phyloP scores from a whole-genome alignment of 2,329 filamentous ascomycete genomes.

The Cercospora sp. region DNA sequence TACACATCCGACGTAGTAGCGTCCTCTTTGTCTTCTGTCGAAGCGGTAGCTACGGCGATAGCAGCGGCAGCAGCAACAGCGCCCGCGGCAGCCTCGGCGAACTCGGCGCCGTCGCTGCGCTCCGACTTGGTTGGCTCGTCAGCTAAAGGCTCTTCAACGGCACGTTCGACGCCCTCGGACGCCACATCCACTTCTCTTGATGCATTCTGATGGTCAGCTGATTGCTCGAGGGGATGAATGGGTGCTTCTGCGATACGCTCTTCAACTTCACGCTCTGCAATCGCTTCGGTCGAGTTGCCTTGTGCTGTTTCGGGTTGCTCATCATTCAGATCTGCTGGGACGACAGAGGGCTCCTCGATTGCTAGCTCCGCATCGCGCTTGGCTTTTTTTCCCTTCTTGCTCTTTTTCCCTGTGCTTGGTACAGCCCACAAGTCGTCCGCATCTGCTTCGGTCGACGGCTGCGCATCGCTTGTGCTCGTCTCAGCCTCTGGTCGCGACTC shows the following conservation, averaged over 20 bases:
- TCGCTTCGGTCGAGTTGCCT: neutral
- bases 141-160: neutral
- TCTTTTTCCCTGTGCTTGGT: conserved; percentile 32
- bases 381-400: conserved; percentile 26
- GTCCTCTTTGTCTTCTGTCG: neutral
- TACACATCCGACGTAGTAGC: conserved; percentile 20
- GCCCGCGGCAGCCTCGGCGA: conserved; percentile 16
- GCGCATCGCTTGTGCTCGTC: neutral
- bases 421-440: conserved; percentile 7
- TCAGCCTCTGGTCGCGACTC: conserved; percentile 3
- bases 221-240: neutral
- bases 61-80: conserved; percentile 14
- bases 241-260: neutral
- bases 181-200: neutral
- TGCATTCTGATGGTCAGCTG: neutral
- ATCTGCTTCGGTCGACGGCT: neutral
- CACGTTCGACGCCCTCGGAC: neutral
- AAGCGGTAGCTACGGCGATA: conserved; percentile 1
- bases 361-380: conserved; percentile 8
- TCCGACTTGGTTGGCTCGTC: neutral
- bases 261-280: neutral
- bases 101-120: neutral
- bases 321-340: neutral
- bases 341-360: neutral
- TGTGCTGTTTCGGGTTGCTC: neutral